Percentiles rank a stretch among this genome's conserved stretches.
These are phyloP conservation scores for Alternaria brassicae DNA, from an alignment of 2,329 filamentous ascomycete species.

Conservation along the genomic window DNA sequence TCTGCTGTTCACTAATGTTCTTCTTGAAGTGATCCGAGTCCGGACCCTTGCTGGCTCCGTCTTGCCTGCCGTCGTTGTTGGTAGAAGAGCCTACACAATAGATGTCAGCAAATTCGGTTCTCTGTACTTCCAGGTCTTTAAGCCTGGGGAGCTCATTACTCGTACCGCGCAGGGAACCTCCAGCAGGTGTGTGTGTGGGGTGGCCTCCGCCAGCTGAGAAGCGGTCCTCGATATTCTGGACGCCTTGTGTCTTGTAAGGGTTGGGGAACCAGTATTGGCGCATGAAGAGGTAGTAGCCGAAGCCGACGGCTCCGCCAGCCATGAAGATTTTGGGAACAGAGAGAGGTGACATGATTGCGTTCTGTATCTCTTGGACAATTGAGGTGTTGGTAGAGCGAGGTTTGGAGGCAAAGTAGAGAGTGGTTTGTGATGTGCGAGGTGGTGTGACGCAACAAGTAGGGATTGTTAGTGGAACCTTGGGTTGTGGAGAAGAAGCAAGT, in stretches of 20 bases:
- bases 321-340: constrained; percentile 49
- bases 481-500: constrained; percentile 14
- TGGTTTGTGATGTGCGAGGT: not conserved
- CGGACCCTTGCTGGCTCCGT: constrained; percentile 34
- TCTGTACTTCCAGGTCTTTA: not conserved
- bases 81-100: constrained; percentile 25
- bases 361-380: not conserved
- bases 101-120: constrained; percentile 4
- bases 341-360: constrained; percentile 36
- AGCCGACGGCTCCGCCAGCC: constrained; percentile 45
- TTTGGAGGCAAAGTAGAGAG: not conserved
- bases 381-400: not conserved
- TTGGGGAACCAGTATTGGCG: constrained; percentile 50
- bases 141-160: constrained; percentile 3
- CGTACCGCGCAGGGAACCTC: constrained; percentile 38
- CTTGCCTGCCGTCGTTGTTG: constrained; percentile 34
- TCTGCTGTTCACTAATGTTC: constrained; percentile 37
- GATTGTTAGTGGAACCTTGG: not conserved
- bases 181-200: constrained; percentile 42
- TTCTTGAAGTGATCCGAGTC: constrained; percentile 38
- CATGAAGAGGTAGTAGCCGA: constrained; percentile 48
- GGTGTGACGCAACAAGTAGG: constrained; percentile 4
- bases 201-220: constrained; percentile 43
- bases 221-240: constrained; percentile 47
- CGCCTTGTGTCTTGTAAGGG: constrained; percentile 46